Conservation (phyloP, 495 filamentous ascomycete species). For the Neurospora tetrasperma region DNA sequence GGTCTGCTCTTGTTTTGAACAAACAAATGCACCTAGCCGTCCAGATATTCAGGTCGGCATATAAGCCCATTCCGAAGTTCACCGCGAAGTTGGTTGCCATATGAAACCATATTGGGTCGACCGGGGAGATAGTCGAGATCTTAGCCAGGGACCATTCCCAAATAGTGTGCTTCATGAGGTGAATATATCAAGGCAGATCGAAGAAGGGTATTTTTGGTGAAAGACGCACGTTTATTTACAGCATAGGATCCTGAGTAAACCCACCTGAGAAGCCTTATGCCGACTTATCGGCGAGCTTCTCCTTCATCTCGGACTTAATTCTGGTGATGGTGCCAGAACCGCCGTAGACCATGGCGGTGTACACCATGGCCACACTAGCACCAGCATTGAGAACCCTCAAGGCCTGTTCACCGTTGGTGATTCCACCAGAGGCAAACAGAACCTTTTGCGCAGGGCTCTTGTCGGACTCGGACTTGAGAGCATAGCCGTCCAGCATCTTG, state of each 20-base stretch:
- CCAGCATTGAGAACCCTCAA: constrained; percentile 70
- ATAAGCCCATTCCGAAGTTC: background rate
- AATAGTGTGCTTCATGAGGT: background rate
- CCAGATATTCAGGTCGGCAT: background rate
- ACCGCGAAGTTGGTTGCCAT: background rate
- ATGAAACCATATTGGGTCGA: background rate
- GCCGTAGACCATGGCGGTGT: constrained; percentile 70
- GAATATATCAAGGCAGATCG: background rate
- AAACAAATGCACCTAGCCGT: background rate
- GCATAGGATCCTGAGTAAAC: background rate
- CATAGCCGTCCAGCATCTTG: constrained; percentile 51
- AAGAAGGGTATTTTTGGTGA: background rate
- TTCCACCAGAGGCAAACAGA: constrained; percentile 86
- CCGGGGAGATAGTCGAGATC: background rate
- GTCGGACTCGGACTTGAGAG: constrained; percentile 16
- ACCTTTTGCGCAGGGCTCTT: constrained; percentile 48
- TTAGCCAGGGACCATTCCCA: background rate
- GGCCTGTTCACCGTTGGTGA: constrained; percentile 75
- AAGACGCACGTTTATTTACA: background rate
- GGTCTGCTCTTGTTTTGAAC: background rate
- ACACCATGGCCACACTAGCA: constrained; percentile 79
- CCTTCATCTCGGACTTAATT: constrained; percentile 77
- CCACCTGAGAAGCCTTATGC: background rate
- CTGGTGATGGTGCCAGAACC: constrained; percentile 77
- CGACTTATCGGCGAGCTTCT: constrained; percentile 21